These are phyloP conservation scores for Neohortaea acidophila DNA, from an alignment of 495 filamentous ascomycete species.

Conservation along the genomic window DNA sequence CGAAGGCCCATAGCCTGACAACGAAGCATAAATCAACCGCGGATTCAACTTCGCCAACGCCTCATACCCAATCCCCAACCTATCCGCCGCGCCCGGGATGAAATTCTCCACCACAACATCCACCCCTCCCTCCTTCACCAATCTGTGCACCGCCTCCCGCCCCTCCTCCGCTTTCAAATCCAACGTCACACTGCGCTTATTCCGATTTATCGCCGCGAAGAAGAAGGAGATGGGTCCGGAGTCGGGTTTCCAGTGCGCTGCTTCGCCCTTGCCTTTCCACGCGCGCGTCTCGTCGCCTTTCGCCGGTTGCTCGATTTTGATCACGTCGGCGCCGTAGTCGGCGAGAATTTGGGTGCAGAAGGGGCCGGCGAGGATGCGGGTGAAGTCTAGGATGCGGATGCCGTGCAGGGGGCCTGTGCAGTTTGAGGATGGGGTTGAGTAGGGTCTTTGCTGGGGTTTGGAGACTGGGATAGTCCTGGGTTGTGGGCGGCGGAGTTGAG, in stretches of 20 bases:
- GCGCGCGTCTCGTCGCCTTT: slow-evolving; percentile 20
- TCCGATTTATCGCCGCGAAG: slow-evolving; percentile 20
- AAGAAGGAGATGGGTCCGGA: slow-evolving; percentile 18
- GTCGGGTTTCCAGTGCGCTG: slow-evolving; percentile 12
- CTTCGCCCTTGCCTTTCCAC: slow-evolving; percentile 17
- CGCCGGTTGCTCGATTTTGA: slow-evolving; percentile 23
- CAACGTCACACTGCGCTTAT: slow-evolving; percentile 19
- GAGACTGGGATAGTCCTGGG: too few relatives aligned
- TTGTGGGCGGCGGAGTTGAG: too few relatives aligned
- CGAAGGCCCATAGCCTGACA: slow-evolving; percentile 24
- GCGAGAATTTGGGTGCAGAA: slow-evolving; percentile 19
- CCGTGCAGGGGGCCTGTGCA: slow-evolving; percentile 14
- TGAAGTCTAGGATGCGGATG: slow-evolving; percentile 17
- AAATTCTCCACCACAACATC: slow-evolving; percentile 28
- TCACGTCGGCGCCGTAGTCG: slow-evolving; percentile 21
- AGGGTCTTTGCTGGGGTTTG: too few relatives aligned
- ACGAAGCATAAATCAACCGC: slow-evolving; percentile 23
- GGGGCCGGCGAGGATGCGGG: slow-evolving; percentile 19
- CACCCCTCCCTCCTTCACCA: slow-evolving; percentile 16
- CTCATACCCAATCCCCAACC: slow-evolving; percentile 21
- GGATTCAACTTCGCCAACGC: slow-evolving; percentile 19
- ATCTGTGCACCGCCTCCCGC: slow-evolving; percentile 11
- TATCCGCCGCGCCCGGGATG: slow-evolving; percentile 22
- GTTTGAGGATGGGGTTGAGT: too few relatives aligned
- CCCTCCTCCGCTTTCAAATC: slow-evolving; percentile 18